Percentiles rank a stretch among this genome's conserved stretches.
Conservation (phyloP, 1,139 yeast genomes). For the Hyphopichia pseudoburtonii region DNA sequence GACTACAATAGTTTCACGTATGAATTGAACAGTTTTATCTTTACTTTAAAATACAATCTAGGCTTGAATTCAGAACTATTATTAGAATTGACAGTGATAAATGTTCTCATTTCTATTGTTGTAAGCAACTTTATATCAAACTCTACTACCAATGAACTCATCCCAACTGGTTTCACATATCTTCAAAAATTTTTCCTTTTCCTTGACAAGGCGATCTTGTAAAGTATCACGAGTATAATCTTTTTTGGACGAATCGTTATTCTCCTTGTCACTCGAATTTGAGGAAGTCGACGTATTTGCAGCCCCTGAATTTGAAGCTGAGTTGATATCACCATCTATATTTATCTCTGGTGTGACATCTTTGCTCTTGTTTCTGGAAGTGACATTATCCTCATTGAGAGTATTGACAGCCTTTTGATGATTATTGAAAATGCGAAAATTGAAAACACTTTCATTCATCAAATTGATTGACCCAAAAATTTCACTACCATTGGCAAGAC, state of each 20-base stretch:
- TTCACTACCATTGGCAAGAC: slow-evolving; percentile 20
- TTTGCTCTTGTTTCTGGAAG: no score
- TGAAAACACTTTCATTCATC: slow-evolving; percentile 45
- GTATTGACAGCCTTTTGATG: neutral
- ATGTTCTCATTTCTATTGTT: neutral
- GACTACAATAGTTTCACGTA: no score
- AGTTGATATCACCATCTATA: no score
- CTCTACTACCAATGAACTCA: slow-evolving; percentile 27
- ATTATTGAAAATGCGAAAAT: slow-evolving; percentile 36
- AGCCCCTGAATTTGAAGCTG: no score
- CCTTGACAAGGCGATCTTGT: slow-evolving; percentile 26
- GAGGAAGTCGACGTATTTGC: slow-evolving; percentile 7
- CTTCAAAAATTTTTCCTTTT: slow-evolving; percentile 48
- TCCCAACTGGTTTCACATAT: slow-evolving; percentile 60
- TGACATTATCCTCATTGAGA: neutral
- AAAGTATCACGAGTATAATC: no score
- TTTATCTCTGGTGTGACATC: no score
- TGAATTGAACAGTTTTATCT: no score
- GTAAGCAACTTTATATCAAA: neutral
- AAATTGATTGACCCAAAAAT: slow-evolving; percentile 44
- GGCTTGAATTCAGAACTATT: neutral
- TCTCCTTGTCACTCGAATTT: slow-evolving; percentile 7
- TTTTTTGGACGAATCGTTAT: slow-evolving; percentile 3
- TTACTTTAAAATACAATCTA: neutral
- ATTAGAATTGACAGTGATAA: neutral